Evolutionary conservation across 2,329 filamentous ascomycete genomes (phyloP).

Genomic region (Pyrenophora graminea): DNA sequence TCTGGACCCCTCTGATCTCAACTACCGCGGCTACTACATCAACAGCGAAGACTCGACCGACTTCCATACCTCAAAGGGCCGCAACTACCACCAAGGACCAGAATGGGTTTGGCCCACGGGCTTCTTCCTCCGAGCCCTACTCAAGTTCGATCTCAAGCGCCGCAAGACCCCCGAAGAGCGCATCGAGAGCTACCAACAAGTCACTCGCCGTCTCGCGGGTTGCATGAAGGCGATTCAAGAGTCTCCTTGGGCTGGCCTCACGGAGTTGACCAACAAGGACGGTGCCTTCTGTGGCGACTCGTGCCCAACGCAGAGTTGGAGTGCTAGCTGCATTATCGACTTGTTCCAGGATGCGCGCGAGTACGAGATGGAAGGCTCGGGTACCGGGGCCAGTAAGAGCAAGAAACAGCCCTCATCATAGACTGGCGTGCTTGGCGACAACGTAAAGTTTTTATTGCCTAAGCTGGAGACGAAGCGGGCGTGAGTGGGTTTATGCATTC

Average conservation of each 20-base stretch:
- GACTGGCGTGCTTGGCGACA: constrained; percentile 1
- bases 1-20: constrained; percentile 85
- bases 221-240: constrained; percentile 84
- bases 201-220: constrained; percentile 77
- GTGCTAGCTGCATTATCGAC: constrained; percentile 90
- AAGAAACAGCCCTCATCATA: not conserved
- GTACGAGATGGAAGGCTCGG: constrained; percentile 27
- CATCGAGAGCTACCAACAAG: constrained; percentile 91
- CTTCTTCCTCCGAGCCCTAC: constrained; percentile 87
- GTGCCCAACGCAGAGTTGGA: constrained; percentile 97
- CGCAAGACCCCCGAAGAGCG: constrained; percentile 68
- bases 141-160: constrained; percentile 84
- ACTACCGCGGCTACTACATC: constrained; percentile 93
- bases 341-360: constrained; percentile 83
- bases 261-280: constrained; percentile 89
- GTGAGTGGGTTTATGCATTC: too few species aligned
- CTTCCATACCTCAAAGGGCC: constrained; percentile 88
- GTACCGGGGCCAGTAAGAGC: not conserved
- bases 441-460: not conserved
- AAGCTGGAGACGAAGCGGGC: not conserved
- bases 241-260: constrained; percentile 85
- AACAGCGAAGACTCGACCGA: constrained; percentile 92
- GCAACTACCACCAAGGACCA: constrained; percentile 97
- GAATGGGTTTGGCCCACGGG: constrained; percentile 99
- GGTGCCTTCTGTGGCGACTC: constrained; percentile 86